These are phyloP conservation scores for Thymus mandschuricus DNA, from an alignment of 257 asterid species.

Conservation along the genomic window DNA sequence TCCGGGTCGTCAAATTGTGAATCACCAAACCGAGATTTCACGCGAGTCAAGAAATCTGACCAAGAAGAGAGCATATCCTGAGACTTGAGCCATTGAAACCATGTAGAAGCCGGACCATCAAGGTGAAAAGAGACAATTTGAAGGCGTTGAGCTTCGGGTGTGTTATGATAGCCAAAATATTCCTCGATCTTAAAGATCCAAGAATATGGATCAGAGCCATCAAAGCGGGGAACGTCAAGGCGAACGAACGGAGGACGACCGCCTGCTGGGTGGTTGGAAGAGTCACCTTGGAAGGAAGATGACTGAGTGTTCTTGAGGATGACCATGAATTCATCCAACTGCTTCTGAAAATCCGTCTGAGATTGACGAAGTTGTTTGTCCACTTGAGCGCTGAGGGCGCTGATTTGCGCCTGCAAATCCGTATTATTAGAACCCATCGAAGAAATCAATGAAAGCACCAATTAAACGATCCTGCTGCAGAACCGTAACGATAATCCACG, in stretches of 20 bases:
- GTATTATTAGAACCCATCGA: no score
- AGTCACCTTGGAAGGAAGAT: no score
- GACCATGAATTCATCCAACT: no score
- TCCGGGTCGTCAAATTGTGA: not conserved
- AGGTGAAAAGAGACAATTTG: not conserved
- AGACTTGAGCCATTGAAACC: not conserved
- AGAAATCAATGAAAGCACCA: no score
- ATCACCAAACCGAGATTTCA: not conserved
- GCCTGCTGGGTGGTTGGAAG: no score
- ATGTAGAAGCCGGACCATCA: not conserved
- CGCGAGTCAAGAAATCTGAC: not conserved
- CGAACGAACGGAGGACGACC: not conserved
- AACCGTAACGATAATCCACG: no score
- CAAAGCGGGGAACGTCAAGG: not conserved
- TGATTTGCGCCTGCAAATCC: no score
- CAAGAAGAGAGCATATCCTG: not conserved
- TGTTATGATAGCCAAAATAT: not conserved
- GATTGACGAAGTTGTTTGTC: no score
- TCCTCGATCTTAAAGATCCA: not conserved
- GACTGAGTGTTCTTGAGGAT: no score
- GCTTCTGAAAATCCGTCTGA: no score
- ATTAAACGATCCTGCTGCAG: no score
- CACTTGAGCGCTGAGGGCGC: no score
- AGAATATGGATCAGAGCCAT: not conserved
- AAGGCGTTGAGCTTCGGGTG: not conserved